Evolutionary conservation across 2,329 filamentous ascomycete genomes (phyloP).

Genomic region (Diaporthe capsici): DNA sequence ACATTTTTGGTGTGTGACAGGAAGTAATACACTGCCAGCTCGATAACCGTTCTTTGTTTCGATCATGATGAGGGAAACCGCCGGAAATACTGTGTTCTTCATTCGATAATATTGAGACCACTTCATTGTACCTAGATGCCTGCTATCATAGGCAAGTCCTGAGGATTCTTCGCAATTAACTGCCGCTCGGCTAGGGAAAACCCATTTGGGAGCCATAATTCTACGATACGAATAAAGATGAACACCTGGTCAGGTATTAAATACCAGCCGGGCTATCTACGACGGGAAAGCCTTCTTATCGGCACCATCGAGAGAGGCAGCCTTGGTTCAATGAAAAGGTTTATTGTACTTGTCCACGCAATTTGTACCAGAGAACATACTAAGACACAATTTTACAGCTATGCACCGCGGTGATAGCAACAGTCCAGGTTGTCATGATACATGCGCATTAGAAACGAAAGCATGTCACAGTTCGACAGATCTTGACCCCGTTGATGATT

Average conservation of each 20-base stretch:
- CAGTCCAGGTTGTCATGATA: background rate
- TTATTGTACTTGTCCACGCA: background rate
- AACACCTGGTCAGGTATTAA: background rate
- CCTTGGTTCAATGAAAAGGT: background rate
- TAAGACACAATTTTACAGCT: background rate
- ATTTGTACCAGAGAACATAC: background rate
- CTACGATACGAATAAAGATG: background rate
- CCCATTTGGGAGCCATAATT: rapidly evolving
- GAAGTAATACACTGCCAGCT: background rate
- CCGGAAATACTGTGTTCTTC: too few relatives aligned
- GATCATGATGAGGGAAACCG: too few relatives aligned
- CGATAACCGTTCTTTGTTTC: too few relatives aligned
- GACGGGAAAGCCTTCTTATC: background rate
- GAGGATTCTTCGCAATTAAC: background rate
- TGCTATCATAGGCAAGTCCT: background rate
- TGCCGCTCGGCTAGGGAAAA: background rate
- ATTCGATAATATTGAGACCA: background rate
- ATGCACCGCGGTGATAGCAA: rapidly evolving
- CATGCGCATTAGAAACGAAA: background rate
- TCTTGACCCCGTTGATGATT: background rate
- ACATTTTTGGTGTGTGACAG: background rate
- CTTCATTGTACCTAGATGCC: background rate
- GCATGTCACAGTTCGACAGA: background rate
- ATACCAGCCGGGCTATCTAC: background rate
- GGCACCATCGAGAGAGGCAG: background rate